Conservation (phyloP, 73 alveolate species). For the Blepharisma stoltei region DNA sequence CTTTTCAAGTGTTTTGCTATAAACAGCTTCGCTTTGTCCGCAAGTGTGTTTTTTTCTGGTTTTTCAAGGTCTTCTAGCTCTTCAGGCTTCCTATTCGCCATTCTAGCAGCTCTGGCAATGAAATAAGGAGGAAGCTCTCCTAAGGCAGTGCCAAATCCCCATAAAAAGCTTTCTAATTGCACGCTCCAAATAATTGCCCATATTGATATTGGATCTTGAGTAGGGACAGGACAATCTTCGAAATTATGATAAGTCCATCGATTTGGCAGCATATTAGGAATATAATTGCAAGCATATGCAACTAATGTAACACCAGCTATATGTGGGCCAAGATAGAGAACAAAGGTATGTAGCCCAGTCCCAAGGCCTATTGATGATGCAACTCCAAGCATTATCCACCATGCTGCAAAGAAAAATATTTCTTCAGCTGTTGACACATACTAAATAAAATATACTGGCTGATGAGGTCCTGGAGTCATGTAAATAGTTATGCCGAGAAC, state of each 20-base stretch:
- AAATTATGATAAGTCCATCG: constrained; percentile 56
- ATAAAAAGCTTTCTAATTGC: constrained; percentile 71
- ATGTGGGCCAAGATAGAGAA: constrained; percentile 86
- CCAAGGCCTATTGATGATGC: constrained; percentile 89
- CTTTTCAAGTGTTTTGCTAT: constrained; percentile 60
- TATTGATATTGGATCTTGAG: constrained; percentile 43
- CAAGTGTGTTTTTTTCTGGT: constrained; percentile 25
- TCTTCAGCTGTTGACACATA: constrained; percentile 1
- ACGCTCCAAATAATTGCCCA: constrained; percentile 54
- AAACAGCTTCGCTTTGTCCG: constrained; percentile 54
- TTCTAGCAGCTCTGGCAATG: constrained; percentile 75
- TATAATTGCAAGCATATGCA: constrained; percentile 74
- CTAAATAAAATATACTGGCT: constrained; percentile 22
- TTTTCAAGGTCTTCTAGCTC: constrained; percentile 64
- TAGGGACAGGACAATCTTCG: constrained; percentile 54
- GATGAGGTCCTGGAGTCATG: constrained; percentile 8
- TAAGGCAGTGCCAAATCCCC: constrained; percentile 92
- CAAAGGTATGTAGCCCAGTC: constrained; percentile 91
- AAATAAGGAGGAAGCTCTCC: constrained; percentile 93
- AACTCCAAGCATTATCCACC: constrained; percentile 81
- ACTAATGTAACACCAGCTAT: constrained; percentile 79
- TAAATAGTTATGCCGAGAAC: neutral
- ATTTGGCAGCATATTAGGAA: constrained; percentile 74
- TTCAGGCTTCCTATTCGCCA: constrained; percentile 65
- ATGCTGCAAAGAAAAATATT: neutral